phyloP scores from a whole-genome alignment of 208 protist genomes.

The Phytomonas francai region DNA sequence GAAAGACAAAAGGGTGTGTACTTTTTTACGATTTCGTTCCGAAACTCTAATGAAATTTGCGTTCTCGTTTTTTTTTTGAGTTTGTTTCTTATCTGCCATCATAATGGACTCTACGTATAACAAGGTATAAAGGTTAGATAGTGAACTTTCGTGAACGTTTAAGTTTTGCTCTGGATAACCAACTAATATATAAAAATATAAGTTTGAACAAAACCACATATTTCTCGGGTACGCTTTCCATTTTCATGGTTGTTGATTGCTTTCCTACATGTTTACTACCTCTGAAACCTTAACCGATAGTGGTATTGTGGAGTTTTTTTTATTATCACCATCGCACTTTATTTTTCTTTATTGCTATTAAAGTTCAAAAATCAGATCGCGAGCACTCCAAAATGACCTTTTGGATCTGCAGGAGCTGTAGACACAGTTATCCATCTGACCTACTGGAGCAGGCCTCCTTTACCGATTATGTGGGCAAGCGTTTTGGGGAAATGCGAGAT shows the following conservation, averaged over 20 bases:
- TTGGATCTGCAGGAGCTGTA: constrained; percentile 72
- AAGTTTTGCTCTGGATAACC: neutral
- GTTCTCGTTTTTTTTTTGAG: neutral
- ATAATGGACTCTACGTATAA: constrained; percentile 6
- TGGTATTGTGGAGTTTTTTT: constrained; percentile 8
- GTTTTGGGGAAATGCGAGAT: constrained; percentile 32
- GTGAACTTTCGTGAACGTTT: neutral
- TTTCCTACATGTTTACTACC: constrained; percentile 17
- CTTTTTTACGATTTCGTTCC: constrained; percentile 2
- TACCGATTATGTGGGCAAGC: constrained; percentile 56
- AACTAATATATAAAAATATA: neutral
- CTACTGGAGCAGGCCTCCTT: constrained; percentile 50
- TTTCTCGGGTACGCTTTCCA: neutral
- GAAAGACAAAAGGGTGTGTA: neutral
- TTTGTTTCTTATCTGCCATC: constrained; percentile 3
- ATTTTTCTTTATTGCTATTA: neutral
- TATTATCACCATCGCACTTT: constrained; percentile 1
- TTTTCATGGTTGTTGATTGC: constrained; percentile 2
- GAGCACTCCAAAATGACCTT: constrained; percentile 22
- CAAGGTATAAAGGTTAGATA: constrained; percentile 8
- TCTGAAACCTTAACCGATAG: neutral
- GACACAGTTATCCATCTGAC: constrained; percentile 56
- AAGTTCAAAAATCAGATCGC: neutral
- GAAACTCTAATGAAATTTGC: neutral
- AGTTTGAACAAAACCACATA: neutral